A percentile compares a stretch with the other conserved stretches of the same genome.
Evolutionary conservation across 768 basidiomycete species (phyloP).

Genomic region (Dictyophora rubrovolvata): DNA sequence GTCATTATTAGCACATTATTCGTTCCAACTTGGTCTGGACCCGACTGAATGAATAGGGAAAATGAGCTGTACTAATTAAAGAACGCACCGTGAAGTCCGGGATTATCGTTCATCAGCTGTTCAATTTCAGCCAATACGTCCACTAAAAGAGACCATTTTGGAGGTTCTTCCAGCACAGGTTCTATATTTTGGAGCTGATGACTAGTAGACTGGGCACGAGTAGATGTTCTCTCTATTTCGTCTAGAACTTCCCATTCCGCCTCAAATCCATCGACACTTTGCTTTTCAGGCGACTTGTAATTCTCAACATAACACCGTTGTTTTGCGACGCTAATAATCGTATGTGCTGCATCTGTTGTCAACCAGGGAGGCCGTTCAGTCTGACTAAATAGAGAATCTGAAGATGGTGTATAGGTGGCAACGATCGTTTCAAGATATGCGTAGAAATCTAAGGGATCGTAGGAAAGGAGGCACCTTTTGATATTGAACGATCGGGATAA

Average conservation of each 20-base stretch:
- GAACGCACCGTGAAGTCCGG: constrained; percentile 13
- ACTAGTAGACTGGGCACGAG: constrained; percentile 17
- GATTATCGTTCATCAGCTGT: constrained; percentile 46
- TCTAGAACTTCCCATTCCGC: constrained; percentile 66
- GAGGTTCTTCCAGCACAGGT: constrained; percentile 85
- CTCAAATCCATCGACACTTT: constrained; percentile 25
- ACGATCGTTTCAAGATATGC: constrained; percentile 84
- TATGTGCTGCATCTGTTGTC: constrained; percentile 82
- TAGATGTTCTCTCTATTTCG: constrained; percentile 39
- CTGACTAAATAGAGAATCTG: constrained; percentile 38
- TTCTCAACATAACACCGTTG: constrained; percentile 64
- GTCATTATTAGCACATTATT: constrained; percentile 86
- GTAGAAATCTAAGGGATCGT: constrained; percentile 86
- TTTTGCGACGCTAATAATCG: constrained; percentile 73
- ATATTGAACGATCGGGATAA: constrained; percentile 1
- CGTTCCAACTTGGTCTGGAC: constrained; percentile 37
- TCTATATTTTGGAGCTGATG: constrained; percentile 76
- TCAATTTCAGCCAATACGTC: constrained; percentile 90
- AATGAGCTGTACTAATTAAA: constrained; percentile 15
- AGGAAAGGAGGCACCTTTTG: constrained; percentile 71
- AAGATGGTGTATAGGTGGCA: constrained; percentile 42
- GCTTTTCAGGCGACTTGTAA: constrained; percentile 10
- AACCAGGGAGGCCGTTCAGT: constrained; percentile 82
- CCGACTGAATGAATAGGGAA: constrained; percentile 2
- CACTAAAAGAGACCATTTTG: constrained; percentile 83